Conservation (phyloP, 2,329 filamentous ascomycete species). For the Fusarium falciforme region DNA sequence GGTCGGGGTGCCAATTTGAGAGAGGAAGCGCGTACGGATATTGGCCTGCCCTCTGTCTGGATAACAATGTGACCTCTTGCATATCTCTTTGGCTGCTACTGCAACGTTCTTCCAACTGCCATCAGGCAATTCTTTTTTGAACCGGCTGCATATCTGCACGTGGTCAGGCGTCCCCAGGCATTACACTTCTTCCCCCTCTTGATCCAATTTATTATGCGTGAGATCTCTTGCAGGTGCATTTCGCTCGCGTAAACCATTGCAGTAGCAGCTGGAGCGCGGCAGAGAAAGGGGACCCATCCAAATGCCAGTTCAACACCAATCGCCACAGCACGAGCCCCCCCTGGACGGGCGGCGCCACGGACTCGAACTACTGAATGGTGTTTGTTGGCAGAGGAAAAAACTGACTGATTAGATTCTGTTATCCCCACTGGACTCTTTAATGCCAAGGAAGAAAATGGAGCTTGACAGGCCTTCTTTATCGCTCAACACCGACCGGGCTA, state of each 20-base stretch:
- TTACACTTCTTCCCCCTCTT: not conserved
- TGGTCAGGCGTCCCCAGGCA: constrained; percentile 33
- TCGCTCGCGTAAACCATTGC: not conserved
- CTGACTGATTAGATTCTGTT: constrained; percentile 7
- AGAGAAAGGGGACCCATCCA: not conserved
- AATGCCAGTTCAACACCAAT: constrained; percentile 26
- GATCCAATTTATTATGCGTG: not conserved
- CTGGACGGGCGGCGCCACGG: constrained; percentile 10
- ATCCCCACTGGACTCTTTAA: not conserved
- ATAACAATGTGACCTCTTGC: constrained; percentile 21
- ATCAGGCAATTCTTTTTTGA: constrained; percentile 33
- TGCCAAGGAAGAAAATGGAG: constrained; percentile 16
- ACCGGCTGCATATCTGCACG: constrained; percentile 38
- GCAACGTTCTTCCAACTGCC: constrained; percentile 23
- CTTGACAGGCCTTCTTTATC: not conserved
- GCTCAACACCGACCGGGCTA: constrained; percentile 26
- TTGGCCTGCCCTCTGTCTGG: not conserved
- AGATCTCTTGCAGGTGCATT: constrained; percentile 16
- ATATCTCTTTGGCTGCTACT: constrained; percentile 11
- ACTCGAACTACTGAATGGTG: not conserved
- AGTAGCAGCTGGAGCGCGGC: not conserved
- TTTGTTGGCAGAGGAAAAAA: not conserved
- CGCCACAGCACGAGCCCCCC: constrained; percentile 31
- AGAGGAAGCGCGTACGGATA: constrained; percentile 19
- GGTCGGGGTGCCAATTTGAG: constrained; percentile 23